phyloP scores from a whole-genome alignment of 495 filamentous ascomycete species.

The Rhypophila decipiens region DNA sequence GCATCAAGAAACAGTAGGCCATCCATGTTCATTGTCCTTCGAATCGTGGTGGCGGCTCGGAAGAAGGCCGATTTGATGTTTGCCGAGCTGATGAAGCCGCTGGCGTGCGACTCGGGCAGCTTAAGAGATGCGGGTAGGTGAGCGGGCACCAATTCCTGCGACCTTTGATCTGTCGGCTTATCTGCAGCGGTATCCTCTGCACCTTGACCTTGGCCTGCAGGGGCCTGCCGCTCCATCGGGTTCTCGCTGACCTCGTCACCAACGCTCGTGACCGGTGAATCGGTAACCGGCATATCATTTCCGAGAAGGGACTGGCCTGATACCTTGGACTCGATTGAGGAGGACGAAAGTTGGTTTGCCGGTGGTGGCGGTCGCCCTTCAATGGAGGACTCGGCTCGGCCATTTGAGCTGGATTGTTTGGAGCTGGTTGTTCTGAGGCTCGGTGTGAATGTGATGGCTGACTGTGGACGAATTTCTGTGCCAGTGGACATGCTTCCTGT shows the following conservation, averaged over 20 bases:
- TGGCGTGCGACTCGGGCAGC: slow-evolving; percentile 5
- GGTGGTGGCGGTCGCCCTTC: neutral
- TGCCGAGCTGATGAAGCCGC: slow-evolving; percentile 24
- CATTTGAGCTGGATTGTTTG: neutral
- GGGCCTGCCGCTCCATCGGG: slow-evolving; percentile 13
- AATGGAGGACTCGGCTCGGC: neutral
- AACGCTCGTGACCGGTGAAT: slow-evolving; percentile 15
- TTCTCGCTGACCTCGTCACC: slow-evolving; percentile 6
- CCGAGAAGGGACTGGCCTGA: slow-evolving; percentile 1
- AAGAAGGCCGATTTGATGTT: slow-evolving; percentile 32
- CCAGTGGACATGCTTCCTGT: neutral
- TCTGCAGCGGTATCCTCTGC: neutral
- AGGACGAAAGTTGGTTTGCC: slow-evolving; percentile 6
- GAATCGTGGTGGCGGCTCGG: slow-evolving; percentile 40
- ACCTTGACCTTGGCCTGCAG: neutral
- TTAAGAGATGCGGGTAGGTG: neutral
- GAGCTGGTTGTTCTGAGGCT: too few relatives aligned
- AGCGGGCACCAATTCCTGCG: neutral
- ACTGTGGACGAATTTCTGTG: neutral
- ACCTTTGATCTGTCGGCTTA: neutral
- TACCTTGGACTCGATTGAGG: slow-evolving; percentile 15
- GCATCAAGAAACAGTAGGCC: slow-evolving; percentile 46
- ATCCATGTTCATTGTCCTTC: slow-evolving; percentile 42
- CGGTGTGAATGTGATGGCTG: too few relatives aligned
- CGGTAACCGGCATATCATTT: neutral